These are phyloP conservation scores for Debaryomycetaceae sp. DNA, from an alignment of 1,139 yeast genomes.

Conservation along the genomic window DNA sequence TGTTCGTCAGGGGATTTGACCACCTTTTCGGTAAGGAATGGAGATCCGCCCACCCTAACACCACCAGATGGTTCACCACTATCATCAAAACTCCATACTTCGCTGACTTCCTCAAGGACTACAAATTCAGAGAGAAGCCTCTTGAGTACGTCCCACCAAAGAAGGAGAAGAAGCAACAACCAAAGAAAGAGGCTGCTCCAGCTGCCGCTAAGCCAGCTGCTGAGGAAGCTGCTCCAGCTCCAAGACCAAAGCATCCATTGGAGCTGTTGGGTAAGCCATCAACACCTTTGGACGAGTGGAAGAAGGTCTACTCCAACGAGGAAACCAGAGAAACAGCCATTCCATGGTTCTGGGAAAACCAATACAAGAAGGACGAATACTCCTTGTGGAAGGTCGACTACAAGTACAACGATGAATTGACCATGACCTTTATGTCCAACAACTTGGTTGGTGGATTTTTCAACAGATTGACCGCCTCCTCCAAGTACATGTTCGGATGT, in stretches of 20 bases:
- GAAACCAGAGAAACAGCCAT: slow-evolving; percentile 93
- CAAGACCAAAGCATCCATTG: slow-evolving; percentile 90
- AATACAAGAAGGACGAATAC: slow-evolving; percentile 90
- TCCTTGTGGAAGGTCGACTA: slow-evolving; percentile 93
- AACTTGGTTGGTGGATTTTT: slow-evolving; percentile 98
- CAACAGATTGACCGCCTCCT: slow-evolving; percentile 88
- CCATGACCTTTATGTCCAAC: slow-evolving; percentile 96
- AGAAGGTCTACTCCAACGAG: slow-evolving; percentile 94
- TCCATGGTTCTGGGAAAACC: slow-evolving; percentile 96
- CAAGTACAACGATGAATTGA: slow-evolving; percentile 97
- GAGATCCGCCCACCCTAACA: slow-evolving; percentile 71
- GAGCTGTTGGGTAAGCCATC: slow-evolving; percentile 74
- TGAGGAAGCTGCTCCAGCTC: slow-evolving; percentile 39
- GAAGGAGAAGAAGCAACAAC: slow-evolving; percentile 61
- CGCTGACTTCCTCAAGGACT: slow-evolving; percentile 37
- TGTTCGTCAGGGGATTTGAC: slow-evolving; percentile 63
- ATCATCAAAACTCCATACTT: slow-evolving; percentile 57
- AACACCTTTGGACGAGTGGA: slow-evolving; percentile 87
- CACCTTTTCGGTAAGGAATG: slow-evolving; percentile 70
- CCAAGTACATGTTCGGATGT: slow-evolving; percentile 92
- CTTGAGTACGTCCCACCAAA: slow-evolving; percentile 71
- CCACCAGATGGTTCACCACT: slow-evolving; percentile 85
- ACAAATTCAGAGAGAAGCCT: slow-evolving; percentile 63
- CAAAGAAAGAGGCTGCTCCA: slow-evolving; percentile 17
- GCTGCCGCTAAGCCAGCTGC: slow-evolving; percentile 41